A percentile compares a stretch with the other conserved stretches of the same genome.
phyloP scores from a whole-genome alignment of 176 grass and related monocot species.

The Raddia guianensis region DNA sequence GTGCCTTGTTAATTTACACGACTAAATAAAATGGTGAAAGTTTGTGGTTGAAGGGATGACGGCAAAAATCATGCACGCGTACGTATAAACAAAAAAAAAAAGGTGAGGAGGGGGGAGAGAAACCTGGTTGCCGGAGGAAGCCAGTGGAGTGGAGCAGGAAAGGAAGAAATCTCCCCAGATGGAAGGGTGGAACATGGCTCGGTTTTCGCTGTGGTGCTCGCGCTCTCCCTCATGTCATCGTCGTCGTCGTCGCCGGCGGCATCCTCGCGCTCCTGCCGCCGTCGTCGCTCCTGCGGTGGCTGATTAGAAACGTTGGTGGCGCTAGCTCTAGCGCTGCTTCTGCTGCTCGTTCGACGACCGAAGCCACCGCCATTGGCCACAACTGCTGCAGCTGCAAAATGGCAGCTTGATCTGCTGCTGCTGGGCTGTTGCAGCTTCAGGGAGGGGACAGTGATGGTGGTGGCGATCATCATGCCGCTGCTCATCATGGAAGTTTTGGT shows the following conservation, averaged over 20 bases:
- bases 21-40: too few species aligned
- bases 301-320: too few species aligned
- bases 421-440: neutral
- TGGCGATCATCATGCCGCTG: neutral
- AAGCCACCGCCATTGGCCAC: neutral
- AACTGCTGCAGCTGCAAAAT: neutral
- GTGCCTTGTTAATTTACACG: too few species aligned
- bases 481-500: neutral
- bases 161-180: slow-evolving; percentile 32
- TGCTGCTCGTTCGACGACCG: too few species aligned
- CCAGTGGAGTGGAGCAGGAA: neutral
- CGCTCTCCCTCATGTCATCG: neutral
- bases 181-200: neutral
- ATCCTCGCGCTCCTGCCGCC: too few species aligned
- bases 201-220: too few species aligned
- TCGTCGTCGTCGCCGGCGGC: neutral
- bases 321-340: too few species aligned
- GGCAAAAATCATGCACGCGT: too few species aligned
- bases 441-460: neutral
- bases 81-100: too few species aligned
- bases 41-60: too few species aligned
- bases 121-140: neutral
- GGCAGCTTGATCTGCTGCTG: neutral
- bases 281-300: neutral
- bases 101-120: neutral